Base-by-base conservation (phyloP, 164 flowering plant genomes). In the Brasenia schreberi region DNA sequence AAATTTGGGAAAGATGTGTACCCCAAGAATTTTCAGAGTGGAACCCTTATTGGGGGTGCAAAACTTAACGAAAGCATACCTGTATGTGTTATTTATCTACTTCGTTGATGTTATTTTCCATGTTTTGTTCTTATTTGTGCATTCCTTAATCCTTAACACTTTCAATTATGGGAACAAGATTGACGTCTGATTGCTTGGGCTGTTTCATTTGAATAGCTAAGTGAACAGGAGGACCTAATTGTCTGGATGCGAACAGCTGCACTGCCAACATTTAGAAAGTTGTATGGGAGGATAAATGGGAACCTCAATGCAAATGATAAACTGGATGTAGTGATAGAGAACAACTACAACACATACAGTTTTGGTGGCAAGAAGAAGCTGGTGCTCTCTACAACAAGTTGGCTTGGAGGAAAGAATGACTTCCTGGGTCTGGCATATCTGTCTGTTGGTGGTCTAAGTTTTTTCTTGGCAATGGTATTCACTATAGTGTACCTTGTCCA, bases 241-340 rank as follows among this genome's bases (percentile, higher is more conserved):
- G 99, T 95, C 23, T 92, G 99, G 99, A 95, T 95, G 99, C 77
- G 99, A 79, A 95, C 99, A 56, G 97, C 99, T 42, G 97, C 97
- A 52, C 86, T 95, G 78, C 99, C 99, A 45, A 95, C 92, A 9
- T 95, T 95, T 42, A 85, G 97, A 76, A 95, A 95, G 77, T 74
- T 95, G 77, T 95, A 86, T 78, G 99, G 99, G 68, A 92, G 74
- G 79, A 92, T 95, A 74, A 96, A 95, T 79, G 75, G 62, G 56
- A 96, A 92, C 78, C 89, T 95, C 6, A 43, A 81, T 62, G 77
- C 58, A 23, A 77, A 76, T 73, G 90, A 88, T 3, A 49, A 9
- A 5, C 78, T 92, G 64, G 5, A 73, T 0, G 94, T 92, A 52
- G 68, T 66, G 18, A 11, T 92, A 72, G 27, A 78, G 75, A 95